Evolutionary conservation across 2,329 filamentous ascomycete species (phyloP), one percentile per base, ranked within the genome.

Genomic region (Cytospora piceicola): DNA sequence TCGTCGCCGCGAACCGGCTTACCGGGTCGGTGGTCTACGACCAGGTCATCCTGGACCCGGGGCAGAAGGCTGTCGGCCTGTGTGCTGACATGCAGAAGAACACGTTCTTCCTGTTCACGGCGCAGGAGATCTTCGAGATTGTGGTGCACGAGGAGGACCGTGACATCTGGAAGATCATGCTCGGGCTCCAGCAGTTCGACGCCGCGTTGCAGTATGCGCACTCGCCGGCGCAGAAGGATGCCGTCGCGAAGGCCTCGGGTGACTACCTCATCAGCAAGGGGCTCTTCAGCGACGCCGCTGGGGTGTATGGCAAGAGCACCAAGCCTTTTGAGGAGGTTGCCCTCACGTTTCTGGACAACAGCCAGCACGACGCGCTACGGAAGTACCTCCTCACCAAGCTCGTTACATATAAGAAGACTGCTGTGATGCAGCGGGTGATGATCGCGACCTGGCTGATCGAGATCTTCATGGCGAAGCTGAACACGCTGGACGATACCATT

Each of bases 251-350:
- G 29, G 93, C 93, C 20, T 97, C 93, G 29, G 95, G 95, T 24
- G 95, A 99, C 75, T 89, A 93, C 73, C 82, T 99, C 11, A 89
- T 94, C 49, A 87, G 85, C 65, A 94, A 92, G 77, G 91, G 92
- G 3, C 88, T 91, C 61, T 98, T 89, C 76, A 79, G 88, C 61
- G 93, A 99, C 75, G 95, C 95, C 51, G 95, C 96, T 0, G 86
- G 88, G 12, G 88, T 98, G 2, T 97, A 97, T 75, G 95, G 95
- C 15, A 93, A 93, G 76, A 98, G 95, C 78, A 97, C 92, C 75
- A 98, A 98, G 79, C 89, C 93, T 0, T 99, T 99, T 71, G 95
- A 99, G 75, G 93, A 99, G 74, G 94, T 99, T 55, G 94, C 94
- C 27, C 82, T 99, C 42, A 89, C 88, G 1, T 91, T 99, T 73